Evolutionary conservation across 148 eudicot genomes (phyloP).

Genomic region (Fagopyrum esculentum): DNA sequence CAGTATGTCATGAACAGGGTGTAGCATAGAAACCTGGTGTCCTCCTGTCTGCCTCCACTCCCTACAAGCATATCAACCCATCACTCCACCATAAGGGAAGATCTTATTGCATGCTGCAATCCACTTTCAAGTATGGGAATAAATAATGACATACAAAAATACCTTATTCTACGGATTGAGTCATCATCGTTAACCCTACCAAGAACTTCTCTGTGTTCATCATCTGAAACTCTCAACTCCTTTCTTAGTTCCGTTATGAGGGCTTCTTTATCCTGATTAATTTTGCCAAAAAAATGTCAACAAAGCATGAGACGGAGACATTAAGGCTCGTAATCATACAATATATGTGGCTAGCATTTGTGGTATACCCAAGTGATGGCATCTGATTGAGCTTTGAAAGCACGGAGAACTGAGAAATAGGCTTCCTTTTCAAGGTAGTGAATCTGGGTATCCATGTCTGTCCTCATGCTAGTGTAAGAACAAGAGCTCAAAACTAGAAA

Average conservation of each 20-base stretch:
- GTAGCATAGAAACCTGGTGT: slow-evolving; percentile 30
- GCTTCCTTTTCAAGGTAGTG: slow-evolving; percentile 93
- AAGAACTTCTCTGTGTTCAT: slow-evolving; percentile 89
- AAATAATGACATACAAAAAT: slow-evolving; percentile 6
- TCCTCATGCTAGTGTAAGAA: slow-evolving; percentile 36
- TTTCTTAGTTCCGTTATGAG: slow-evolving; percentile 87
- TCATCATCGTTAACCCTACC: slow-evolving; percentile 71
- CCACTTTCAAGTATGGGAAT: slow-evolving; percentile 8
- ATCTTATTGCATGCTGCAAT: slow-evolving; percentile 3
- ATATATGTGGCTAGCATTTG: slow-evolving; percentile 2
- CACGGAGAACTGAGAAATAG: slow-evolving; percentile 74
- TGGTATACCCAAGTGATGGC: slow-evolving; percentile 83
- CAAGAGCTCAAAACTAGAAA: slow-evolving; percentile 35
- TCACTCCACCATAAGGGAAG: slow-evolving; percentile 9
- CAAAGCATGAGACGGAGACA: slow-evolving; percentile 18
- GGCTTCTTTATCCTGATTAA: slow-evolving; percentile 79
- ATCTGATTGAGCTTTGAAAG: slow-evolving; percentile 95
- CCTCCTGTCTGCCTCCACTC: slow-evolving; percentile 89
- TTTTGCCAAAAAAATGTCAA: slow-evolving; percentile 9
- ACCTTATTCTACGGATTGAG: slow-evolving; percentile 67
- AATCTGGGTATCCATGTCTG: slow-evolving; percentile 78
- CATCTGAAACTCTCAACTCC: slow-evolving; percentile 94
- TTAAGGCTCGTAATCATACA: neutral
- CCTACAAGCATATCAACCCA: slow-evolving; percentile 28
- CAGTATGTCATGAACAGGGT: slow-evolving; percentile 48